Conservation (phyloP, 345 rosid genomes). For the Tarenaya hassleriana region DNA sequence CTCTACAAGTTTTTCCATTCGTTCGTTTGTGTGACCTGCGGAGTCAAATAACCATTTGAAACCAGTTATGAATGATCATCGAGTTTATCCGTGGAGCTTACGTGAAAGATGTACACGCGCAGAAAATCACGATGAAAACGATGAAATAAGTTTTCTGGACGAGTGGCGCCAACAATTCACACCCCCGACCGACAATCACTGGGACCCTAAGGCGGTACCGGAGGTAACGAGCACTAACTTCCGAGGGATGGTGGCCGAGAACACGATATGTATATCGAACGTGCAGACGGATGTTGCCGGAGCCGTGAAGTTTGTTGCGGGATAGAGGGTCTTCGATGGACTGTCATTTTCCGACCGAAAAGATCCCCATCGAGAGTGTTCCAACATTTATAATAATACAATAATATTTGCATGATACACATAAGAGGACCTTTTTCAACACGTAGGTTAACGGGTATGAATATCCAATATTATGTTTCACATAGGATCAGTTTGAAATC, state of each 20-base stretch:
- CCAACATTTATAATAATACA: no score
- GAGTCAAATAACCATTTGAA: no score
- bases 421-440: no score
- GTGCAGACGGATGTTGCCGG: slow-evolving; percentile 45
- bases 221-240: slow-evolving; percentile 42
- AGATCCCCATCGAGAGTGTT: slow-evolving; percentile 57
- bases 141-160: slow-evolving; percentile 81
- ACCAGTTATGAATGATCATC: no score
- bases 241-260: slow-evolving; percentile 44
- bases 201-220: slow-evolving; percentile 58
- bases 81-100: slow-evolving; percentile 55
- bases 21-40: no score
- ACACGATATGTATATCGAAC: no score
- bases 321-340: slow-evolving; percentile 27
- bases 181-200: slow-evolving; percentile 52
- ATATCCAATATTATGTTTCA: no score
- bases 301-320: slow-evolving; percentile 46
- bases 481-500: no score
- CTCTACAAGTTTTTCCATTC: no score
- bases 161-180: slow-evolving; percentile 52
- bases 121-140: slow-evolving; percentile 39
- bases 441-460: no score
- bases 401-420: no score
- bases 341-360: slow-evolving; percentile 52
- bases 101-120: slow-evolving; percentile 43